A percentile compares a stretch with the other conserved stretches of the same genome.
Evolutionary conservation across 495 filamentous ascomycete species (phyloP).

Genomic region (Bathelium albidoporum): DNA sequence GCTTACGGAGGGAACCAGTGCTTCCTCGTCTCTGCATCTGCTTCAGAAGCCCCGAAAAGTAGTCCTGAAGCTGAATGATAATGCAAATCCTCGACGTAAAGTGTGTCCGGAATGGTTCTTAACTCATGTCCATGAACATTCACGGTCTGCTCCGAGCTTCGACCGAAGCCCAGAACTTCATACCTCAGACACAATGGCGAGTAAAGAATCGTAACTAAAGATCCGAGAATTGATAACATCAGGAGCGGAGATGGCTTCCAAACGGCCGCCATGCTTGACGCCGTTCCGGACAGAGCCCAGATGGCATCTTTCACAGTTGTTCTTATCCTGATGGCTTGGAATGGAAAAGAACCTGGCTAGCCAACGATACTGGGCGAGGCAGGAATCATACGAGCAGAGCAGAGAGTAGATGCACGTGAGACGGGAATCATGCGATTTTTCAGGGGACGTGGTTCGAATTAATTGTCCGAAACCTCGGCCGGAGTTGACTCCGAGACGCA

Average conservation of each 20-base stretch:
- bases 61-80: slow-evolving; percentile 39
- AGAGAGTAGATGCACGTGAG: neutral
- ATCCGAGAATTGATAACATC: neutral
- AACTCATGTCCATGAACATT: slow-evolving; percentile 32
- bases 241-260: neutral
- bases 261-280: neutral
- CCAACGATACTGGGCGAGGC: neutral
- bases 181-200: neutral
- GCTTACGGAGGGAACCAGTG: slow-evolving; percentile 47
- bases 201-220: neutral
- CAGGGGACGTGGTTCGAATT: neutral
- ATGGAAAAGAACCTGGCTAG: neutral
- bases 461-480: neutral
- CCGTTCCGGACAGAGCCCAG: neutral
- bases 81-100: slow-evolving; percentile 52
- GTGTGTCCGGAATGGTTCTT: slow-evolving; percentile 40
- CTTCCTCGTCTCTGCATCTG: slow-evolving; percentile 35
- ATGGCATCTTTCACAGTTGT: neutral
- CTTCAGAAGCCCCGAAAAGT: slow-evolving; percentile 50
- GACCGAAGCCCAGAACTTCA: neutral
- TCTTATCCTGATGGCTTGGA: neutral
- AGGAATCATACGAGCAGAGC: neutral
- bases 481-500: neutral
- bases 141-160: neutral
- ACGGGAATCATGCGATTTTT: neutral